Base-by-base conservation (phyloP, 768 basidiomycete species). In the Lentinula boryana region DNA sequence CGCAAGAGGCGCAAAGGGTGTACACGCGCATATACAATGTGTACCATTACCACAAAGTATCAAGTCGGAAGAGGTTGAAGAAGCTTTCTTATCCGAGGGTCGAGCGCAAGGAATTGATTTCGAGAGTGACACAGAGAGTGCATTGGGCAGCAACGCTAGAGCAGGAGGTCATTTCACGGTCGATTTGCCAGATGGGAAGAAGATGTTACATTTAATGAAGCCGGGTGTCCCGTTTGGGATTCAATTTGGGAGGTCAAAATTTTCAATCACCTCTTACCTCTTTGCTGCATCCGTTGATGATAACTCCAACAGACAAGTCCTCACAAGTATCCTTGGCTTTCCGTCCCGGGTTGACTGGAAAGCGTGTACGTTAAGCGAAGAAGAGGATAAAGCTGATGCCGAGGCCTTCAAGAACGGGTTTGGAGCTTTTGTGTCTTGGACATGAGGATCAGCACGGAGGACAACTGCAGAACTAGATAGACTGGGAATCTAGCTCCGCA, bases 271-370 rank as follows among this genome's bases (percentile, higher is more conserved):
- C 53, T 27, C 23, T 23, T 8, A 2, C n/a, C 23, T 43, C 36
- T 8, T 51, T 48, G 16, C 5, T 62, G 61, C 35, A 63, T 16
- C 23, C 54, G 62, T 63, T 66, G 21, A 58, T 40, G 27, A 35
- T 51, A 9, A 32, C 50, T 10, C 5, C n/a, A 32, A 51, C 68
- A 98, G 96, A 73, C 86, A 89, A 72, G 93, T 91, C 15, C 69
- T 98, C 48, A 91, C 88, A 5, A 78, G 82, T 38, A 72, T 98
- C n/a, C 68, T 98, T 58, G 85, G 80, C 15, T 83, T 84, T 58
- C 86, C 88, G 1, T 84, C 93, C 18, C 81, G 96, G 51, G 76
- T 89, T 55, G 95, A 98, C 68, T 99, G 96, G 96, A 96, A 93
- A 70, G 83, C 80, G 1, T 99, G 96, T 69, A 78, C 82, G 66